These are phyloP conservation scores for Fusarium devonianum DNA, from an alignment of 2,329 filamentous ascomycete species.

Conservation along the genomic window DNA sequence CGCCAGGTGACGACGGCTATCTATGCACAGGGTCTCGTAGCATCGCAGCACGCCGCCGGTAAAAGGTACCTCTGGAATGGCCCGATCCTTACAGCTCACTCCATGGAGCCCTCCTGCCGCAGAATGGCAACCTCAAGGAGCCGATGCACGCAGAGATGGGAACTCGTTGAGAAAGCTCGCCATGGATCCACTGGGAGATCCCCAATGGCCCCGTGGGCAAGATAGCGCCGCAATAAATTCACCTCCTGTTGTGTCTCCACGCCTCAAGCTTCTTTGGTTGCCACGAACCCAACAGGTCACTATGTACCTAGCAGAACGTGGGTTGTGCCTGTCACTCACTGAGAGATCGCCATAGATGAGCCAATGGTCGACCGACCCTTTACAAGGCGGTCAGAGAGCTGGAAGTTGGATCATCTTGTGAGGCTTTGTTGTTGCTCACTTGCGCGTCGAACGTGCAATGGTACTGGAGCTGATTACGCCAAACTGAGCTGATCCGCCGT, in stretches of 20 bases:
- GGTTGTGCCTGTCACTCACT: constrained; percentile 30
- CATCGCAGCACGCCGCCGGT: constrained; percentile 9
- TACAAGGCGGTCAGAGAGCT: constrained; percentile 30
- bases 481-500: not conserved
- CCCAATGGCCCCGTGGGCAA: not conserved
- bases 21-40: constrained; percentile 10
- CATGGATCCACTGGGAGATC: constrained; percentile 1
- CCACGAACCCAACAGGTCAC: constrained; percentile 15
- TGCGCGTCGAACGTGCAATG: too few relatives aligned
- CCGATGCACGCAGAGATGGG: constrained; percentile 10
- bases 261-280: constrained; percentile 14
- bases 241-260: constrained; percentile 10
- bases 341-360: constrained; percentile 21
- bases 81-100: constrained; percentile 25
- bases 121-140: constrained; percentile 5
- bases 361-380: constrained; percentile 22
- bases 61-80: constrained; percentile 23
- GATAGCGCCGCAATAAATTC: constrained; percentile 17
- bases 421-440: constrained; percentile 9
- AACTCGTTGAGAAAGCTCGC: constrained; percentile 38
- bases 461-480: constrained; percentile 1
- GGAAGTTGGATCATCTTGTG: constrained; percentile 7
- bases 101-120: not conserved
- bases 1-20: constrained; percentile 10
- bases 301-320: constrained; percentile 33